Percentiles rank a stretch among this genome's conserved stretches.
Evolutionary conservation across 2,329 filamentous ascomycete genomes (phyloP).

Genomic region (Pyricularia grisea): DNA sequence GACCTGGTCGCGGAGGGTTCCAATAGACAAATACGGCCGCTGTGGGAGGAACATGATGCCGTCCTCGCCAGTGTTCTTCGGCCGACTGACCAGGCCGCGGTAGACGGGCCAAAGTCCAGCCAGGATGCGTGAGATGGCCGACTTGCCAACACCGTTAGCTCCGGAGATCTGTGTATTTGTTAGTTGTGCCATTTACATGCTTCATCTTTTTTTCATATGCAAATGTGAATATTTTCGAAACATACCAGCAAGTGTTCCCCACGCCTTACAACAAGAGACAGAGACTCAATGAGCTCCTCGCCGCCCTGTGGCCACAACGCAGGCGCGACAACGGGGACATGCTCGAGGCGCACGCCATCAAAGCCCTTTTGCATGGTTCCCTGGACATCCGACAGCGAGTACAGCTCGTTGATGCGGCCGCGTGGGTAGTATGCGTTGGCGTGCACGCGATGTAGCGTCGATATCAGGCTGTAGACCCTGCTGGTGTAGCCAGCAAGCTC

Average conservation of each 20-base stretch:
- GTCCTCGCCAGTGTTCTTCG: conserved; percentile 69
- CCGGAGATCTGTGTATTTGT: conserved; percentile 59
- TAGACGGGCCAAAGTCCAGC: conserved; percentile 96
- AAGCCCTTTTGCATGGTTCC: conserved; percentile 93
- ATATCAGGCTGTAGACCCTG: conserved; percentile 90
- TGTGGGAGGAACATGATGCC: conserved; percentile 99
- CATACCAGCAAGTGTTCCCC: conserved; percentile 78
- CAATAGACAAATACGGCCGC: conserved; percentile 82
- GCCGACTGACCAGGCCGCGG: conserved; percentile 80
- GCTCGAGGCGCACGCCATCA: conserved; percentile 85
- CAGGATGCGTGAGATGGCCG: conserved; percentile 74
- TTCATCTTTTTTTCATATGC: background rate
- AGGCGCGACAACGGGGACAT: conserved; percentile 87
- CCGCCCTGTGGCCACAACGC: conserved; percentile 81
- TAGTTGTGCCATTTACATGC: background rate
- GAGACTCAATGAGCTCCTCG: conserved; percentile 79
- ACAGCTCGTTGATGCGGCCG: conserved; percentile 65
- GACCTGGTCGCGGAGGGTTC: conserved; percentile 90
- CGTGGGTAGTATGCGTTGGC: conserved; percentile 75
- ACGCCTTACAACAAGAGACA: conserved; percentile 81
- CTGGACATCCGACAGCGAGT: conserved; percentile 82
- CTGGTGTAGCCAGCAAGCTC: conserved; percentile 95
- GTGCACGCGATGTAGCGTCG: conserved; percentile 87
- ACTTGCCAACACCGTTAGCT: conserved; percentile 91
- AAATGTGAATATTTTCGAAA: background rate